Base-by-base conservation (phyloP, 805 yeast species). In the Diddensiella transvaalensis region DNA sequence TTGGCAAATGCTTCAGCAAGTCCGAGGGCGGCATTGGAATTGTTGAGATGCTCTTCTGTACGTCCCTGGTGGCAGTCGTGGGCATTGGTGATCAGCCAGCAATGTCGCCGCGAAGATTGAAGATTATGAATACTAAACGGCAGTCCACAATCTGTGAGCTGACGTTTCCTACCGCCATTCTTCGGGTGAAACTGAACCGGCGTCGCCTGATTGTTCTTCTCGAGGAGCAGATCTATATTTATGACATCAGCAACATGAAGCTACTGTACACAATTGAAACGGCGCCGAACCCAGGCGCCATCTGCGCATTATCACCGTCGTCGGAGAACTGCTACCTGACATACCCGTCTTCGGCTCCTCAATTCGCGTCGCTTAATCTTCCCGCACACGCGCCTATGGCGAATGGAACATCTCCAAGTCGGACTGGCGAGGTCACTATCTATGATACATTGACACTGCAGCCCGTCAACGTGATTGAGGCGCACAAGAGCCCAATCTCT, bases 201-300 rank as follows among this genome's bases (percentile, higher is more conserved):
- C 84, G 85, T 57, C 71, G 97, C 40, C 73, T 91, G 55, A 75
- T 87, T 26, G 93, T 90, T 15, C 79, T 86, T 3, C 70, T 91
- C 46, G 73, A 79, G 43, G 91, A 87, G 51, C 95, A 90, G 65
- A 79, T 93, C 6, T 86, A 82, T 63, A 79, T 91, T 41, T 93
- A 91, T 69, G 97, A 91, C 65, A 83, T 91, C 52, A 80, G 93
- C 49, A 87, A 95, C 64, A 89, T 91, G 83, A 82, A 86, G 60
- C 76, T 90, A 22, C 64, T 91, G 37, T 85, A 82, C 59, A 82
- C 84, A 1, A 76, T 85, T 30, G 88, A 85, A 42, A 76, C 81
- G 0, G 60, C 70, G 15, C 69, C 79, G 1, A 82, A 76, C 52
- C 68, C 68, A 10, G 46, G 45, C 10, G 74, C 72, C 19, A 65